Evolutionary conservation across 768 basidiomycete species (phyloP), one percentile per base, ranked within the genome.

Genomic region (Tephrocybe sp.): DNA sequence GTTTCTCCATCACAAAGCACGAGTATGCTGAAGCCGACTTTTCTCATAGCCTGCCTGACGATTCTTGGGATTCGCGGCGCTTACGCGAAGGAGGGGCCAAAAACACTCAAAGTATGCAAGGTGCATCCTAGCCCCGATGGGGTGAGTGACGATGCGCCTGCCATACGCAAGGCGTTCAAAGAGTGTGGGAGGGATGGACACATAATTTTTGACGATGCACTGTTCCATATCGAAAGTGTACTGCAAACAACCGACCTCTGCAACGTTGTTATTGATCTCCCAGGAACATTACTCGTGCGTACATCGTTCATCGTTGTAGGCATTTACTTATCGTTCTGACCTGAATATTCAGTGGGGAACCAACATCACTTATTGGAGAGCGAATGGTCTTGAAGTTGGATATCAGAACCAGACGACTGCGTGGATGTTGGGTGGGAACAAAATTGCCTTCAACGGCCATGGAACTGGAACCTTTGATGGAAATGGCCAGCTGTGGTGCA

Each of bases 401-500:
- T 75, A 71, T 58, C 65, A 66, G 39, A 73, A 75, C 50, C 65
- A 66, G 52, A 67, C 62, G 23, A 63, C 71, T 5, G 73, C 68
- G 3, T 73, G 68, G 69, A 59, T 69, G 49, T 62, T 73, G 25
- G 69, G 65, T 17, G 74, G 74, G 1, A 54, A 63, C 42, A 61
- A 58, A 24, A 47, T 70, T 21, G 53, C 50, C 12, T 67, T 67
- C 47, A 50, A 60, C 23, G 70, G 70, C 2, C 60, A 69, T 51
- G 70, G 63, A 10, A 56, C 51, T 12, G 70, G 74, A 18, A 73
- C 73, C 4, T 69, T 75, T 42, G 68, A 72, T 49, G 73, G 73
- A 6, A 73, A 73, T 37, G 74, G 74, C 15, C 71, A 74, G 48
- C 59, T 68, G 2, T 75, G 74, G 73, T 69, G 26, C 3, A 54